Base-by-base conservation (phyloP, 352 stramenopile genomes). In the Sclerospora graminicola region DNA sequence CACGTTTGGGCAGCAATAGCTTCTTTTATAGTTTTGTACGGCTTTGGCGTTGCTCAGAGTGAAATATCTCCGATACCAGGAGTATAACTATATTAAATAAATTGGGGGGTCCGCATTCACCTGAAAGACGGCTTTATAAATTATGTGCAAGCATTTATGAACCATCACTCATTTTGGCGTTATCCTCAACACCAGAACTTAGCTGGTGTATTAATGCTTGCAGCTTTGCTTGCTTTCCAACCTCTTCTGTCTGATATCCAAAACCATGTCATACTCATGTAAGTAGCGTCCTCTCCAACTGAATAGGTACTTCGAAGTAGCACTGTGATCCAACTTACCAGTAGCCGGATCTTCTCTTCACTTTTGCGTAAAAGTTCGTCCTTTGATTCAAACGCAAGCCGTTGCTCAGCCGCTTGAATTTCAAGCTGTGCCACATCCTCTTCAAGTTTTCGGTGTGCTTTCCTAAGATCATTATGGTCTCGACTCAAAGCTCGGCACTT, bases 141-240 rank as follows among this genome's bases (percentile, higher is more conserved):
- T 86, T 64, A 14, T 64, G 61, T 5, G 61, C 61, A 10, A 83
- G 61, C 37, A 68, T 84, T 3, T 73, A 72, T 14, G 63, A 69
- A 1, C 57, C 60, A 24, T 69, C 70, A 15, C 63, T 54, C 2
- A 71, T 53, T 26, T 75, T 67, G 16, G 56, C 51, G 50, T 57
- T 49, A 26, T 36, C 52, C 33, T 86, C 69, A 16, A 69, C 65
- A 4, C 71, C 69, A 7, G 78, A 89, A 50, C 76, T 89, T 16
- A 91, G 53, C 31, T 91, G 74, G 33, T 91, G 79, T 43, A 91
- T 91, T 29, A 91, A 60, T 14, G 76, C 69, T 46, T 91, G 80
- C 0, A 91, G 47, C 44, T 91, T 86, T 20, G 71, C 70, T 53
- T 91, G 77, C 36, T 89, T 87, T 14, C 74, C 72, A 1, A 88